Evolutionary conservation across 176 grass and related monocot genomes (phyloP), one percentile per base, ranked within the genome.

Genomic region (Oryza australiensis): DNA sequence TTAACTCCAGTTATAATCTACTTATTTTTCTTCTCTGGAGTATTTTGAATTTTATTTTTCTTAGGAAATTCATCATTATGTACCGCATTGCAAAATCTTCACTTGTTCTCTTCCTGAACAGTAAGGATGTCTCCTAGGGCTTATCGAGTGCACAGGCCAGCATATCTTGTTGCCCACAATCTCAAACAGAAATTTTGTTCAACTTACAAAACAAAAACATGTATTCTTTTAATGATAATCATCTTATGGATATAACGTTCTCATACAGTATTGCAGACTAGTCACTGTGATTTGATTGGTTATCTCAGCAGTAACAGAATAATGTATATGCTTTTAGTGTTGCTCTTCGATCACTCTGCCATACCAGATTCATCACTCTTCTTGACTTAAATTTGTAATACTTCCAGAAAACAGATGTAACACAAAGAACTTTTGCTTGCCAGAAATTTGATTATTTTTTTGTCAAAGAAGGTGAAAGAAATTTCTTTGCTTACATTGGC

Each of bases 341-440:
- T 80, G 26, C 33, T 81, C 66, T 59, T 68, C 20, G 20, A 60
- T 55, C 70, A n/a, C 38, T 81, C 49, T 81, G 30, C 27, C 14
- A 48, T 10, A 28, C 14, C 28, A 81, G 49, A 81, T 81, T 71
- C 48, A 60, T 60, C 16, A 1, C 4, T 42, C 5, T 26, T 70
- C 14, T 70, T 70, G 46, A 80, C 46, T 35, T 70, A 69, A 51
- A 51, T 18, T 15, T 51, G 48, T 51, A 51, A 51, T 51, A 51
- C 48, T 51, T 51, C 51, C 57, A 81, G 67, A 59, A 42, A 41
- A 15, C 41, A 72, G 51, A 81, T 72, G 26, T 16, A 41, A 5
- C 59, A 24, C 40, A 81, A 33, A 71, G 55, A 49, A 55, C 26
- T 53, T 77, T 18, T 34, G 5, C 63, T 68, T 77, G 20, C 59